Evolutionary conservation across 179 eudicot genomes (phyloP), one percentile per base, ranked within the genome.

Genomic region (Beta macrorhiza): DNA sequence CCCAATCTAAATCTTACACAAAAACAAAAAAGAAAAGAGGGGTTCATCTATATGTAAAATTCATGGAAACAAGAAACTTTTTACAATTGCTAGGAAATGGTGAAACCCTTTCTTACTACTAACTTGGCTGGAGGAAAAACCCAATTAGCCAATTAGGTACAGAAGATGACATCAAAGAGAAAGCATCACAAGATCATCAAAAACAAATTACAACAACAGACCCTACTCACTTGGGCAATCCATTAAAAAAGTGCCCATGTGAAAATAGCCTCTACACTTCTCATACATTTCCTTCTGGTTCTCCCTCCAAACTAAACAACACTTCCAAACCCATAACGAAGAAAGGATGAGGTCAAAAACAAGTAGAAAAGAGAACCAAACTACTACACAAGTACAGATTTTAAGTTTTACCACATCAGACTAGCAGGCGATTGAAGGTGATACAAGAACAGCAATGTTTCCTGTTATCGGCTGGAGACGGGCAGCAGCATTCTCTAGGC

Each of bases 401-500:
- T 68, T 37, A 37, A 72, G n/a, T 80, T 75, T 63, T 56, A 62
- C 77, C 47, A 42, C 77, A 63, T 72, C 42, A 37, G 42, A 52
- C 75, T 79, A 87, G 77, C 92, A 88, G 71, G 89, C 81, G 55
- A 85, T 53, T 42, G 91, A 84, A 71, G 88, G 85, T 6, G 83
- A 83, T 81, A 92, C 97, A 76, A 93, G 75, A 71, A 95, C 95
- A 14, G 97, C 95, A 9, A 91, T 90, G 79, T 92, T 93, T 32
- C 87, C 94, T 0, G 88, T 75, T 67, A 92, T 67, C 45, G 98
- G 97, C 78, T 88, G 93, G 61, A 78, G 82, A 69, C 84, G 90
- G 55, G 90, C 83, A 42, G 98, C 97, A 42, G 89, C 92, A 55
- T 83, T 85, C 88, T 94, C 97, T 56, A 94, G 84, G 78, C 86